Conservation (phyloP, 768 basidiomycete genomes). For the Boletus subparvulus region DNA sequence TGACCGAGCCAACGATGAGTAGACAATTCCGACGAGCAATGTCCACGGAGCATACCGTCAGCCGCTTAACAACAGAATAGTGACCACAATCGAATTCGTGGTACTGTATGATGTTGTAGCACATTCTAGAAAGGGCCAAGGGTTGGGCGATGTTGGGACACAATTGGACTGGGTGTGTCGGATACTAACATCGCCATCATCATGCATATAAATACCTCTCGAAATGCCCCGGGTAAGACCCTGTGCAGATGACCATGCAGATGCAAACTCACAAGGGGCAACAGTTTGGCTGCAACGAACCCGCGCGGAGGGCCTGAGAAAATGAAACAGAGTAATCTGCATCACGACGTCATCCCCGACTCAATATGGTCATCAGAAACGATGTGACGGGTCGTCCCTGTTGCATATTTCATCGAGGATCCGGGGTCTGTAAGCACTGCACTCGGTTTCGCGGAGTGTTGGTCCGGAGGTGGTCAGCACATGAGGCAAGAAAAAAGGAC, state of each 20-base stretch:
- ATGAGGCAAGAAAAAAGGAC: neutral
- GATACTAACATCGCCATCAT: neutral
- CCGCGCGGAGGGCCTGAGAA: slow-evolving; percentile 15
- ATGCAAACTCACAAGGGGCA: neutral
- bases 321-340: slow-evolving; percentile 14
- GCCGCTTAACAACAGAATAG: slow-evolving; percentile 26
- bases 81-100: slow-evolving; percentile 37
- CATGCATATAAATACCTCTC: slow-evolving; percentile 24
- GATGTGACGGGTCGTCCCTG: slow-evolving; percentile 9
- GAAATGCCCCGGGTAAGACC: slow-evolving; percentile 1
- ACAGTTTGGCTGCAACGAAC: slow-evolving; percentile 1
- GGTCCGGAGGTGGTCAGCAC: neutral
- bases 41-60: slow-evolving; percentile 31
- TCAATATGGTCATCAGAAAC: slow-evolving; percentile 3
- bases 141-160: neutral
- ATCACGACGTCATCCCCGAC: slow-evolving; percentile 3
- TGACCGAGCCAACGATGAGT: slow-evolving; percentile 18
- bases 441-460: neutral
- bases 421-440: slow-evolving; percentile 2
- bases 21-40: neutral
- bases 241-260: slow-evolving; percentile 3
- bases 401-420: slow-evolving; percentile 4
- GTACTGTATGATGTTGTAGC: slow-evolving; percentile 34
- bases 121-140: slow-evolving; percentile 26
- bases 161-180: slow-evolving; percentile 4